phyloP scores from a whole-genome alignment of 352 stramenopile species.

The Phytophthora sojae region DNA sequence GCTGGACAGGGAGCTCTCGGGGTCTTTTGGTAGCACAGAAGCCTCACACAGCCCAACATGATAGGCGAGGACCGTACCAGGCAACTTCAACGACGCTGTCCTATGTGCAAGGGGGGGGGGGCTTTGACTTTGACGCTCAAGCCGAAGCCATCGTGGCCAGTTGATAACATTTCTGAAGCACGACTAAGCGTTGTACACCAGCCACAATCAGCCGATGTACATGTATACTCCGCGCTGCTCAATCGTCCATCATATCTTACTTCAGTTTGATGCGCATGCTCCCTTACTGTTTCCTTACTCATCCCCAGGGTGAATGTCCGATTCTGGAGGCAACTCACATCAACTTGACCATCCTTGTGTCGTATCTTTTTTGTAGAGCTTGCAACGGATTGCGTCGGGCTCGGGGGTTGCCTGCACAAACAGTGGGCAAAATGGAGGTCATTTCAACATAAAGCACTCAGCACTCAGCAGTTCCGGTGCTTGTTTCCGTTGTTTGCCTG shows the following conservation, averaged over 20 bases:
- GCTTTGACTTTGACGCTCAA: no score
- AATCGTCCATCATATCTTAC: not conserved
- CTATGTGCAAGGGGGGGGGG: no score
- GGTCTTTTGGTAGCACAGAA: conserved; percentile 1
- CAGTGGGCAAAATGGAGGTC: conserved; percentile 1
- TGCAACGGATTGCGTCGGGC: conserved; percentile 1
- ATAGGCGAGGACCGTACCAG: not conserved
- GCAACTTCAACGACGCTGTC: conserved; percentile 1
- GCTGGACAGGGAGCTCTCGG: not conserved
- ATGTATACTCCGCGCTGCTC: not conserved
- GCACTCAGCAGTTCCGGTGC: no score
- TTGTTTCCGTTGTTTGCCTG: no score
- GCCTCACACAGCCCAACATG: not conserved
- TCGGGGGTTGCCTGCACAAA: not conserved
- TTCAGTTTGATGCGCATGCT: no score
- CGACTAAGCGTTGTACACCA: no score
- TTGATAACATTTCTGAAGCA: not conserved
- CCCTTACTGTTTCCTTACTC: not conserved
- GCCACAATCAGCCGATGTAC: no score
- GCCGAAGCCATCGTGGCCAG: no score
- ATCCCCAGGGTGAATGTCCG: no score
- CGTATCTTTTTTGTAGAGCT: not conserved
- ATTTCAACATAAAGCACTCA: not conserved
- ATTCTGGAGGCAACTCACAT: no score
- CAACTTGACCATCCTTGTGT: no score